These are phyloP conservation scores for Euphrasia confusa DNA, from an alignment of 257 asterid species.

Conservation along the genomic window DNA sequence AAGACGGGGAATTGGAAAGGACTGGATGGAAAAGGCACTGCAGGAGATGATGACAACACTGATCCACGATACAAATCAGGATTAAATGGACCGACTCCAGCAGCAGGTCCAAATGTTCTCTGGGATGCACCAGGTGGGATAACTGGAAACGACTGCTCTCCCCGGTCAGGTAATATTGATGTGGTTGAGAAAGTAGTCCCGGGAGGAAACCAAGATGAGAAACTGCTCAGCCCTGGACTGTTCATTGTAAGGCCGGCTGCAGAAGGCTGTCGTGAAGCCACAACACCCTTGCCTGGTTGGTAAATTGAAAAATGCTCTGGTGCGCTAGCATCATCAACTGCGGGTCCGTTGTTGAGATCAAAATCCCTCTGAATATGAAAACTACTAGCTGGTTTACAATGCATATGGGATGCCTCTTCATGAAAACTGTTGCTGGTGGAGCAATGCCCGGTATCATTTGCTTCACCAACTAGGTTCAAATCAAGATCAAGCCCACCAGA, in stretches of 20 bases:
- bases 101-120: slow-evolving; percentile 52
- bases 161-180: slow-evolving; percentile 57
- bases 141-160: slow-evolving; percentile 41
- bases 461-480: slow-evolving; percentile 35
- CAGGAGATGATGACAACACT: slow-evolving; percentile 79
- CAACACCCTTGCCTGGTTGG: slow-evolving; percentile 34
- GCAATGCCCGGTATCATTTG: slow-evolving; percentile 29
- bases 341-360: slow-evolving; percentile 54
- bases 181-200: slow-evolving; percentile 59
- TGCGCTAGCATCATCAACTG: slow-evolving; percentile 31
- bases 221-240: slow-evolving; percentile 10
- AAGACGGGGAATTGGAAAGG: slow-evolving; percentile 52
- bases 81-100: slow-evolving; percentile 43
- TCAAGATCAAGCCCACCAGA: slow-evolving; percentile 38
- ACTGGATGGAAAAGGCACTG: slow-evolving; percentile 49
- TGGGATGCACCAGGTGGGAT: slow-evolving; percentile 59
- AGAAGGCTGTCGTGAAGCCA: slow-evolving; percentile 42
- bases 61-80: slow-evolving; percentile 77
- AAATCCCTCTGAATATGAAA: slow-evolving; percentile 35
- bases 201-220: slow-evolving; percentile 69
- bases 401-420: slow-evolving; percentile 23
- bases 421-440: slow-evolving; percentile 33
- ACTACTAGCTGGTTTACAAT: slow-evolving; percentile 21
- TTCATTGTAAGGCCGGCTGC: slow-evolving; percentile 35
- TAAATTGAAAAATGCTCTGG: slow-evolving; percentile 21